A percentile compares a stretch with the other conserved stretches of the same genome.
Conservation (phyloP, 2,329 filamentous ascomycete genomes). For the Apiospora rasikravindrae region DNA sequence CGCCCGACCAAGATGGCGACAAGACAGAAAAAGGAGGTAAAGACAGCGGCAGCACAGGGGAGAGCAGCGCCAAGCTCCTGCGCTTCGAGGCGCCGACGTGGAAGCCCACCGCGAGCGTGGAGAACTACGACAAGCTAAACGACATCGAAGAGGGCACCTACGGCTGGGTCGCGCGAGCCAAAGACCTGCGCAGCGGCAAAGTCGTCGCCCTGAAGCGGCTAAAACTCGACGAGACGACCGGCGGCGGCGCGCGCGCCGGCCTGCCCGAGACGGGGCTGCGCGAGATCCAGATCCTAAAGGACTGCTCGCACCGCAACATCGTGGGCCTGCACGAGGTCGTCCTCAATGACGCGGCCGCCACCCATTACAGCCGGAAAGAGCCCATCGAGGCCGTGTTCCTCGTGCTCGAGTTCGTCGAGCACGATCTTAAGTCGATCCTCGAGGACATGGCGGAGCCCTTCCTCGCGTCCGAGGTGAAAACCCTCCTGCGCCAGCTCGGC, state of each 20-base stretch:
- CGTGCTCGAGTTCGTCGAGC: constrained; percentile 96
- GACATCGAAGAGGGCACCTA: constrained; percentile 98
- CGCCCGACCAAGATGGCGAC: constrained; percentile 48
- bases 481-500: constrained; percentile 81
- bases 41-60: constrained; percentile 21
- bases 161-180: constrained; percentile 88
- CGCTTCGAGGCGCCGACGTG: constrained; percentile 74
- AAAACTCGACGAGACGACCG: constrained; percentile 72
- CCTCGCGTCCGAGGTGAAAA: constrained; percentile 89
- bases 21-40: constrained; percentile 18
- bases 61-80: constrained; percentile 61
- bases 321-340: constrained; percentile 85
- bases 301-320: constrained; percentile 81
- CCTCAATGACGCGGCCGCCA: constrained; percentile 60
- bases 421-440: constrained; percentile 91
- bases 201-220: constrained; percentile 93
- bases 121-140: constrained; percentile 91
- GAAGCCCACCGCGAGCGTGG: constrained; percentile 75
- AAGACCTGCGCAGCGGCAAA: constrained; percentile 72
- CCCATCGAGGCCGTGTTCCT: constrained; percentile 73
- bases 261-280: constrained; percentile 91
- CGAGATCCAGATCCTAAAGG: constrained; percentile 89
- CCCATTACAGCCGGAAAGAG: constrained; percentile 34
- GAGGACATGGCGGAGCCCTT: constrained; percentile 96
- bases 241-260: constrained; percentile 54